These are phyloP conservation scores for Candida anutae DNA, from an alignment of 1,139 yeast species.

Conservation along the genomic window DNA sequence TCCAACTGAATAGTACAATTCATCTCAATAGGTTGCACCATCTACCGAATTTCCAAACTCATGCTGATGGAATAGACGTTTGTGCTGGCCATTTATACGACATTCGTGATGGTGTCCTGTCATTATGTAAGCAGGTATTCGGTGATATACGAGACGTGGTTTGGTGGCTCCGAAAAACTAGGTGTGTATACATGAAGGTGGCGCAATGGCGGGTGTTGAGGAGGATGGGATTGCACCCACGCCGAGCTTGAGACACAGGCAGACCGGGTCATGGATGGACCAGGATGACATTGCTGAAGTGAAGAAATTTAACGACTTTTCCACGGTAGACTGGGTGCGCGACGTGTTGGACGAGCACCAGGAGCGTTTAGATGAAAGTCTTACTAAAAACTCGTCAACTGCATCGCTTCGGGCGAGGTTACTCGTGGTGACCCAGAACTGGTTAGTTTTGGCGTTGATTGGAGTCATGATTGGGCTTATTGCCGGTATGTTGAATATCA, in stretches of 20 bases:
- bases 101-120: no score
- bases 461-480: conserved; percentile 74
- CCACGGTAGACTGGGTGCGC: conserved; percentile 79
- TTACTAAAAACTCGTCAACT: conserved; percentile 7
- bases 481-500: conserved; percentile 73
- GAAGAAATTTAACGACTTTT: conserved; percentile 49
- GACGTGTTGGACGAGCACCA: conserved; percentile 60
- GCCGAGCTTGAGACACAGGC: conserved; percentile 14
- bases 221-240: conserved; percentile 1
- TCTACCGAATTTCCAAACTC: no score
- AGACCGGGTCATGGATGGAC: conserved; percentile 32
- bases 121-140: no score
- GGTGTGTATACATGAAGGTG: no score
- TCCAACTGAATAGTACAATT: no score
- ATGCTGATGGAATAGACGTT: no score
- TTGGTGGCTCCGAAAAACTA: no score
- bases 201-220: neutral
- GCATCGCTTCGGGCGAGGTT: conserved; percentile 19
- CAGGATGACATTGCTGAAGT: conserved; percentile 30
- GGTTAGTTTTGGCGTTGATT: conserved; percentile 68
- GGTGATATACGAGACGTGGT: no score
- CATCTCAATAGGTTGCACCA: no score
- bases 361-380: conserved; percentile 18
- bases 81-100: no score
- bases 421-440: conserved; percentile 51